Base-by-base conservation (phyloP, 768 basidiomycete genomes). In the Chalciporus piperatus region DNA sequence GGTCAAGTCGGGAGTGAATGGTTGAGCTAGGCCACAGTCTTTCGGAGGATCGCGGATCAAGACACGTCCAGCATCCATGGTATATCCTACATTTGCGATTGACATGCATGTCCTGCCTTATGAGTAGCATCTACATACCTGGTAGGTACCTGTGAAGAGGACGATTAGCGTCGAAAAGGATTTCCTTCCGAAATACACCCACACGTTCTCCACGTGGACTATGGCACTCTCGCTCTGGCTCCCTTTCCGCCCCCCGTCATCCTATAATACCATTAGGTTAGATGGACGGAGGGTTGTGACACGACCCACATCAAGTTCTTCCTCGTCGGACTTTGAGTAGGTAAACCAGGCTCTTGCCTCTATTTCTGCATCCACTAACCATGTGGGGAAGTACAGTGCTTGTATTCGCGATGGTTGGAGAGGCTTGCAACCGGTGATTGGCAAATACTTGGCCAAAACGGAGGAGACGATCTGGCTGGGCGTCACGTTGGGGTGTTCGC, bases 361-460 rank as follows among this genome's bases (percentile, higher is more conserved):
- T 16, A 81, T 58, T 61, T 83, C 79, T 9, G 74, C 80, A 56
- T 81, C 79, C 27, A 85, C 65, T 27, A 82, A 70, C 85, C 85
- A 87, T 11, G 73, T 76, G 4, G 85, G 85, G 46, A 83, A 78
- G 60, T 85, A 87, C 3, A 82, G 66, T 7, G 83, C 76, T 41
- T 74, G 68, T 22, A 82, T 71, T 20, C 73, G 75, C 12, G 67
- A 62, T 20, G 84, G 83, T 43, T 59, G 72, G 4, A 77, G 53
- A 44, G 73, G 67, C 38, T 69, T 63, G 54, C 73, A 70, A 5
- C 73, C 73, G 27, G 72, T 61, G 20, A 59, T 61, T 3, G 76
- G 74, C 25, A 81, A 56, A 45, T 65, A 64, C 25, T 69, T 68
- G 16, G 74, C 71, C 35, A 73, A 60, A 64, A 55, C 0, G 67